phyloP scores from a whole-genome alignment of 148 eudicot genomes.

The Hydrangea macrophylla region DNA sequence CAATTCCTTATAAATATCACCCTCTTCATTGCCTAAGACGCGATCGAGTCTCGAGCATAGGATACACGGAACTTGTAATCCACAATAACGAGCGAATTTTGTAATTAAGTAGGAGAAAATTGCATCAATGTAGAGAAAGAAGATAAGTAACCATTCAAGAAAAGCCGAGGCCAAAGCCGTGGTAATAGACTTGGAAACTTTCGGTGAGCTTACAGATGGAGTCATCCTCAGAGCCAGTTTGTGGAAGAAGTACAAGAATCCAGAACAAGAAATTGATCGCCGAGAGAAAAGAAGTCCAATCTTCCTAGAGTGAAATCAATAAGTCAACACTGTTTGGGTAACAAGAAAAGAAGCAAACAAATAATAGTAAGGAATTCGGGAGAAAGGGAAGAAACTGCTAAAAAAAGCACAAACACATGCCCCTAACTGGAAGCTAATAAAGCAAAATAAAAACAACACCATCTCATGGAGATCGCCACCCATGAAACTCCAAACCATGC shows the following conservation, averaged over 20 bases:
- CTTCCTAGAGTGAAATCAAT: slow-evolving; percentile 10
- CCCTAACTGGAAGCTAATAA: not conserved
- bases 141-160: slow-evolving; percentile 77
- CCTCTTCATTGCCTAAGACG: slow-evolving; percentile 52
- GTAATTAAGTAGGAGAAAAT: slow-evolving; percentile 64
- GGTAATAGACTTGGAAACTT: slow-evolving; percentile 22
- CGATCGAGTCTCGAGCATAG: slow-evolving; percentile 92
- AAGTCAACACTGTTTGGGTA: not conserved
- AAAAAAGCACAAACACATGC: not conserved
- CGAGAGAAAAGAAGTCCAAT: slow-evolving; percentile 6
- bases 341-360: not conserved
- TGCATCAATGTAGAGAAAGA: slow-evolving; percentile 63
- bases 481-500: not conserved
- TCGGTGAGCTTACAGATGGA: slow-evolving; percentile 29
- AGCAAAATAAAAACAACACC: not conserved
- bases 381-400: not conserved
- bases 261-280: not conserved
- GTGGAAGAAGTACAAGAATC: slow-evolving; percentile 13
- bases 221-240: slow-evolving; percentile 42
- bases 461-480: too few relatives aligned
- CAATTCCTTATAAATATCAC: slow-evolving; percentile 65
- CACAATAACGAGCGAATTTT: slow-evolving; percentile 67
- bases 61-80: slow-evolving; percentile 75
- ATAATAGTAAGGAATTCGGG: not conserved
- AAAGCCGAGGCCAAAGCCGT: slow-evolving; percentile 54